A percentile compares a stretch with the other conserved stretches of the same genome.
Evolutionary conservation across 306 rosid genomes (phyloP).

Genomic region (Lathyrus oleraceus): DNA sequence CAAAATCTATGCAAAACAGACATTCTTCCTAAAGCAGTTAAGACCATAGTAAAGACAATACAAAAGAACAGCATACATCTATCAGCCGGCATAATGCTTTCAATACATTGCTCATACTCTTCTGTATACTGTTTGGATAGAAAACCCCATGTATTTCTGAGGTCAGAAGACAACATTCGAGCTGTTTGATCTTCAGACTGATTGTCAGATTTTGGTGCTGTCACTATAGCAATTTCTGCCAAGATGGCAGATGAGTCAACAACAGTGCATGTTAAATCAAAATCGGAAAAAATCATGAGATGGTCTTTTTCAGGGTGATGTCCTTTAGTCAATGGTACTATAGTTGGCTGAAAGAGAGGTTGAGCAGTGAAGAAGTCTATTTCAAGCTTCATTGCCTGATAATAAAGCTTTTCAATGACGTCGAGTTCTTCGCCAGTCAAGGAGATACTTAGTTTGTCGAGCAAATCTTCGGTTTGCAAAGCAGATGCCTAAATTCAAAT

Average conservation of each 20-base stretch:
- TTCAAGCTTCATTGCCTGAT: conserved; percentile 95
- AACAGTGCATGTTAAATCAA: conserved; percentile 91
- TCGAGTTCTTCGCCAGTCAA: conserved; percentile 99
- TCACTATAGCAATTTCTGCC: conserved; percentile 92
- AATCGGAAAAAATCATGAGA: conserved; percentile 83
- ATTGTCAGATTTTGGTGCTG: conserved; percentile 79
- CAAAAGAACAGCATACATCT: conserved; percentile 52
- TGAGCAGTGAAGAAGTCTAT: conserved; percentile 84
- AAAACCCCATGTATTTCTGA: conserved; percentile 74
- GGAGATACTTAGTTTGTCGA: conserved; percentile 88
- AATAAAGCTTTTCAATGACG: conserved; percentile 89
- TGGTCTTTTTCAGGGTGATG: conserved; percentile 67
- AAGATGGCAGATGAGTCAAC: conserved; percentile 97
- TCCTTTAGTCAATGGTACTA: conserved; percentile 73
- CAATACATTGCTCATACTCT: conserved; percentile 90
- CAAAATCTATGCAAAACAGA: conserved; percentile 30
- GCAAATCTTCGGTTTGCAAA: conserved; percentile 86
- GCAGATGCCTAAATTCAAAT: conserved; percentile 81
- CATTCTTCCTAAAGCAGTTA: conserved; percentile 22
- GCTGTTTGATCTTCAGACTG: conserved; percentile 61
- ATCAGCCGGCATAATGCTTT: conserved; percentile 61
- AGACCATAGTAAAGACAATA: conserved; percentile 20
- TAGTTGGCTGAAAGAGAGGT: conserved; percentile 76
- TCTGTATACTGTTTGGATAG: conserved; percentile 86
- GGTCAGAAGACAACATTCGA: conserved; percentile 79